Conservation (phyloP, 1,139 yeast species). For the Yarrowia galli region DNA sequence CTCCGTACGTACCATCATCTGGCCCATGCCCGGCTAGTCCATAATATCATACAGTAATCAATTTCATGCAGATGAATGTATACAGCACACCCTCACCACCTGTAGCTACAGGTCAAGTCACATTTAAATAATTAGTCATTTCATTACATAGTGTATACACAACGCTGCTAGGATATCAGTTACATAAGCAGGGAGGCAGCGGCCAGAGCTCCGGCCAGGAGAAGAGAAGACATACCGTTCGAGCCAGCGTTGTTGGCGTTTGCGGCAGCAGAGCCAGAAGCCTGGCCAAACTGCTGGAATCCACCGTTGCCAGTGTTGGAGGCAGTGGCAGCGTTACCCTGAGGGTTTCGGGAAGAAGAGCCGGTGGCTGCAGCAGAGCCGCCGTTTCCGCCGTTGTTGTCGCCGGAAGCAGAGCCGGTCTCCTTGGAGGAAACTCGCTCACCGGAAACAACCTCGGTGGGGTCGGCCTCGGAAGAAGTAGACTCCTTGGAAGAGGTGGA, state of each 20-base stretch:
- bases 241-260: slow-evolving; percentile 29
- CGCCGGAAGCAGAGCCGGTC: slow-evolving; percentile 25
- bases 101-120: too few species aligned
- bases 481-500: slow-evolving; percentile 41
- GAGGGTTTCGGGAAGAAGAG: slow-evolving; percentile 24
- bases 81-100: too few species aligned
- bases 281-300: slow-evolving; percentile 40
- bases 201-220: slow-evolving; percentile 38
- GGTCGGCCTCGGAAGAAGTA: slow-evolving; percentile 36
- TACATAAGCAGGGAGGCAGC: slow-evolving; percentile 39
- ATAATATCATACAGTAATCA: too few species aligned
- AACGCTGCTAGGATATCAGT: slow-evolving; percentile 27
- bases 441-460: slow-evolving; percentile 24
- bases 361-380: slow-evolving; percentile 40
- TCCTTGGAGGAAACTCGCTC: slow-evolving; percentile 37
- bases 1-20: too few species aligned
- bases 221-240: slow-evolving; percentile 34
- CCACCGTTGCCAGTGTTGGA: slow-evolving; percentile 41
- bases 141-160: slow-evolving; percentile 33
- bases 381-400: slow-evolving; percentile 16
- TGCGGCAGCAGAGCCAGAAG: slow-evolving; percentile 40
- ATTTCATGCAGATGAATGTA: too few species aligned
- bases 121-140: slow-evolving; percentile 33
- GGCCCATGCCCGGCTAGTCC: too few species aligned
- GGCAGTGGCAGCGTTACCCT: slow-evolving; percentile 41